Evolutionary conservation across 768 basidiomycete species (phyloP).

Genomic region (Kwoniella botswanensis): DNA sequence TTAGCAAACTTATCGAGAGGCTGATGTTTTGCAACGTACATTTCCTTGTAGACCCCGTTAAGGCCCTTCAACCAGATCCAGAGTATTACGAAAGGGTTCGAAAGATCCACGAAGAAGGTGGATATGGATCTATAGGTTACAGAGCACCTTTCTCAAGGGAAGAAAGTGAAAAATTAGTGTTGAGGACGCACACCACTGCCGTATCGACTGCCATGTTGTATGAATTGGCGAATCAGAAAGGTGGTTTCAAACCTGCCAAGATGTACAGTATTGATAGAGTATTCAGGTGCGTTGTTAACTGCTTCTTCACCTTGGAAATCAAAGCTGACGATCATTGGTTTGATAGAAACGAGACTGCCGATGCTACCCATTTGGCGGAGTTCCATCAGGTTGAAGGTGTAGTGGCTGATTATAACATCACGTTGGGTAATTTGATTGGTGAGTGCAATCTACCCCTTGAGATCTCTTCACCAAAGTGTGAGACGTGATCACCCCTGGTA

Average conservation of each 20-base stretch:
- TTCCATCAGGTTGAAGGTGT: conserved; percentile 99
- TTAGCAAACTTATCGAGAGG: too few relatives aligned
- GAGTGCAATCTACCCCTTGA: conserved; percentile 36
- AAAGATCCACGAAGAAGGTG: conserved; percentile 75
- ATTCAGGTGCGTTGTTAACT: conserved; percentile 64
- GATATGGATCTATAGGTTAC: conserved; percentile 93
- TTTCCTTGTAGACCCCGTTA: conserved; percentile 69
- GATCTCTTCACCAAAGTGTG: background rate
- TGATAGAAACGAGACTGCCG: conserved; percentile 88
- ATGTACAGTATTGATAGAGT: conserved; percentile 97
- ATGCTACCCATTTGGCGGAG: conserved; percentile 97
- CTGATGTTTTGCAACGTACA: background rate
- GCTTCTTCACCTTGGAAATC: background rate
- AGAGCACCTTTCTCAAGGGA: conserved; percentile 92
- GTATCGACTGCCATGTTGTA: conserved; percentile 93
- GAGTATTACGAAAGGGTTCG: conserved; percentile 87
- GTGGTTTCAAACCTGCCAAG: conserved; percentile 86
- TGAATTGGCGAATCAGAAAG: conserved; percentile 79
- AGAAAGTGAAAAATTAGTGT: conserved; percentile 87
- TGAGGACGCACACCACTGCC: conserved; percentile 96
- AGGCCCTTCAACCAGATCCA: conserved; percentile 73
- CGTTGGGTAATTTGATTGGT: conserved; percentile 95
- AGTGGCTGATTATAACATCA: conserved; percentile 89
- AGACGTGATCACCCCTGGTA: too few relatives aligned
- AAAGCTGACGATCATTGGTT: background rate